These are phyloP conservation scores for Acer negundo DNA, from an alignment of 345 rosid genomes.

Conservation along the genomic window DNA sequence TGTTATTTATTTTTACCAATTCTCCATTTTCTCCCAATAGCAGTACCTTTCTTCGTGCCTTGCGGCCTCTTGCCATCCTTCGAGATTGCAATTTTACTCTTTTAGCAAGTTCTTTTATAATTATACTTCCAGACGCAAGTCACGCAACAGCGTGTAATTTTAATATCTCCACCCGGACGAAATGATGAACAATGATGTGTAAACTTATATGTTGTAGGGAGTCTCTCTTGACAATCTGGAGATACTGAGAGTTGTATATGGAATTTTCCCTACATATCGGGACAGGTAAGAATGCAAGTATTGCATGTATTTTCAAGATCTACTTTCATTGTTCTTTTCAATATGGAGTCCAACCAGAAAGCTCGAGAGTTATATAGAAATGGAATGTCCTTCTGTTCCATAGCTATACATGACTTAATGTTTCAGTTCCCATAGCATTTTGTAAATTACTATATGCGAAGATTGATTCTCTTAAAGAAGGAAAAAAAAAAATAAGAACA, in stretches of 20 bases:
- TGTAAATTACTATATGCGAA: conserved; percentile 12
- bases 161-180: not conserved
- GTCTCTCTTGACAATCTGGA: conserved; percentile 70
- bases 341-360: not conserved
- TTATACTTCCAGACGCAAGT: not conserved
- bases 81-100: not conserved
- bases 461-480: not conserved
- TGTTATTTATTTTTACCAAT: conserved; percentile 6
- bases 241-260: conserved; percentile 82
- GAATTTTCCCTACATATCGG: conserved; percentile 87
- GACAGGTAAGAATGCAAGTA: conserved; percentile 51
- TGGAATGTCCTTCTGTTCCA: not conserved
- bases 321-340: not conserved
- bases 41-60: not conserved
- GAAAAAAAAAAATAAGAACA: not conserved
- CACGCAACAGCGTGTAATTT: not conserved
- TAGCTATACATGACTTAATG: not conserved
- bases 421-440: not conserved
- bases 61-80: not conserved
- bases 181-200: conserved; percentile 6
- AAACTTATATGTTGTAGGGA: conserved; percentile 46
- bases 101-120: not conserved
- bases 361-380: not conserved
- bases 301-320: not conserved
- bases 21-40: not conserved